A percentile compares a stretch with the other conserved stretches of the same genome.
Conservation (phyloP, 176 grass and related monocot genomes). For the Ananas comosus region DNA sequence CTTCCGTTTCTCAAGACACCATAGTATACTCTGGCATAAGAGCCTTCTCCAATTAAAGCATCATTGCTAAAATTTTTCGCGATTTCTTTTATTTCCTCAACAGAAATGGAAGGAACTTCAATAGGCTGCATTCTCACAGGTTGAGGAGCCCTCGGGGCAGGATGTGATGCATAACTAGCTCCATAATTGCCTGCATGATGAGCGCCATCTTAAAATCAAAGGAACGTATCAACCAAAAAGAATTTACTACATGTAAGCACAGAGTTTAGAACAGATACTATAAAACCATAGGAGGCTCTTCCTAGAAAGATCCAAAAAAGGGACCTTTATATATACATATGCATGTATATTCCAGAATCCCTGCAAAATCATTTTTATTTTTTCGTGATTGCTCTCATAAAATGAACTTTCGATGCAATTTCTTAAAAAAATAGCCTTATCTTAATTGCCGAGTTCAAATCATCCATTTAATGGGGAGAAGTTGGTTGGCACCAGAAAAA, state of each 20-base stretch:
- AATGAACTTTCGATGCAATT: too few relatives aligned
- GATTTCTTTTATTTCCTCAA: constrained; percentile 29
- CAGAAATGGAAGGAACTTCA: constrained; percentile 21
- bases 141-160: constrained; percentile 12
- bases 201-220: not conserved
- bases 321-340: too few relatives aligned
- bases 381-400: too few relatives aligned
- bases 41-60: constrained; percentile 25
- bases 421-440: too few relatives aligned
- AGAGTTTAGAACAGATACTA: not conserved
- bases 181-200: constrained; percentile 14
- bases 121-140: constrained; percentile 23
- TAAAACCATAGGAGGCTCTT: too few relatives aligned
- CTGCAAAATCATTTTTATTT: too few relatives aligned
- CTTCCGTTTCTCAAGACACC: constrained; percentile 21
- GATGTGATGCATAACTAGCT: not conserved
- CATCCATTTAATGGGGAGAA: too few relatives aligned
- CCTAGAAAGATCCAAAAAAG: too few relatives aligned
- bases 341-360: too few relatives aligned
- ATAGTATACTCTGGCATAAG: constrained; percentile 21
- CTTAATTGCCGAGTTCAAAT: too few relatives aligned
- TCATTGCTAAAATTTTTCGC: constrained; percentile 26
- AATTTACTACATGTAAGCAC: not conserved
- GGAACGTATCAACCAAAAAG: not conserved
- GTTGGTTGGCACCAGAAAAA: too few relatives aligned